phyloP scores from a whole-genome alignment of 352 stramenopile genomes.

The Globisporangium viniferum region DNA sequence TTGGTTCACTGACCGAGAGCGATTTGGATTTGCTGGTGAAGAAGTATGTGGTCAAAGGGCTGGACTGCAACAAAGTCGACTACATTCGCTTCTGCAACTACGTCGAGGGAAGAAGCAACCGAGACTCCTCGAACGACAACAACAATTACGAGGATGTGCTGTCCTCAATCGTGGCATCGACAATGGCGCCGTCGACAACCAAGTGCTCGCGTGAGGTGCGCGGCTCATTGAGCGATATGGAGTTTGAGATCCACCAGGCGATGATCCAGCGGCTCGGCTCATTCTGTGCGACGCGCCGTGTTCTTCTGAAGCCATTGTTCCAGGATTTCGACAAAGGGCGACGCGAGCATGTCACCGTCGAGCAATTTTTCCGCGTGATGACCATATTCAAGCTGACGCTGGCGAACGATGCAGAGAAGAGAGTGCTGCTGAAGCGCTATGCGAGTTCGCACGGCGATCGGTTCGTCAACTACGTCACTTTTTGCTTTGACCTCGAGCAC shows the following conservation, averaged over 20 bases:
- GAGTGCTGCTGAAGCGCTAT: constrained; percentile 67
- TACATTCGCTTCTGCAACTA: constrained; percentile 76
- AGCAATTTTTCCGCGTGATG: constrained; percentile 83
- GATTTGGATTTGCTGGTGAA: constrained; percentile 55
- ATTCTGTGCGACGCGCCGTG: constrained; percentile 52
- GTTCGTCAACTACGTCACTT: constrained; percentile 85
- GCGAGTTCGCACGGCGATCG: constrained; percentile 64
- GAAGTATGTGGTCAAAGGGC: constrained; percentile 51
- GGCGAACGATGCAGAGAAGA: constrained; percentile 40
- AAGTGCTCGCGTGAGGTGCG: constrained; percentile 68
- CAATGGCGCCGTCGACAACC: constrained; percentile 17
- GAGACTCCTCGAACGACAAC: constrained; percentile 19
- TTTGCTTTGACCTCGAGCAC: constrained; percentile 76
- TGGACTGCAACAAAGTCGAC: constrained; percentile 61
- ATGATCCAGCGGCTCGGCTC: constrained; percentile 66
- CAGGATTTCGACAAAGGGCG: constrained; percentile 78
- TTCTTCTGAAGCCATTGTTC: constrained; percentile 79
- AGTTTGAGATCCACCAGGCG: constrained; percentile 36
- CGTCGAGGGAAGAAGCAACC: constrained; percentile 45
- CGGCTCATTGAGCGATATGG: constrained; percentile 45
- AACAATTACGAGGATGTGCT: constrained; percentile 61
- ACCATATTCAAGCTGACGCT: constrained; percentile 74
- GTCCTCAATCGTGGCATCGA: constrained; percentile 30
- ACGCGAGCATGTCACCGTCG: constrained; percentile 73
- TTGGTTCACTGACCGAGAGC: constrained; percentile 51